Conservation (phyloP, 208 protist species). For the Wallacemonas sp. region DNA sequence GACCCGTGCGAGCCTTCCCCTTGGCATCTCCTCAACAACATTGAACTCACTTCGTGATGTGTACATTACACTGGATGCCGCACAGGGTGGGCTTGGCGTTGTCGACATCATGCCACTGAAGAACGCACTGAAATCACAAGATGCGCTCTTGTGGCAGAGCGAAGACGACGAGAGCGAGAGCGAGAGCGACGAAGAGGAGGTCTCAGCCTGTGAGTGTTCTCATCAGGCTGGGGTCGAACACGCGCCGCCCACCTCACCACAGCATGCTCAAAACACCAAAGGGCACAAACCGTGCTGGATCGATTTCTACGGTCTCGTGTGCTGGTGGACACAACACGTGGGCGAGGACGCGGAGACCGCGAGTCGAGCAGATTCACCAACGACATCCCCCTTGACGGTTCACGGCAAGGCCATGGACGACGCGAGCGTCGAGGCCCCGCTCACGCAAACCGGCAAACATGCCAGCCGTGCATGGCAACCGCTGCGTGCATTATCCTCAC, state of each 20-base stretch:
- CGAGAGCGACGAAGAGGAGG: not conserved
- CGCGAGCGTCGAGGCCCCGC: no score
- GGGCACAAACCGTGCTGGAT: no score
- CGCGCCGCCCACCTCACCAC: not conserved
- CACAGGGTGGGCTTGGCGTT: constrained; percentile 2
- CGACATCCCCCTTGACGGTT: not conserved
- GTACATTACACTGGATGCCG: not conserved
- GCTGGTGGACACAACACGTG: constrained; percentile 7
- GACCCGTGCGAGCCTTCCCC: not conserved
- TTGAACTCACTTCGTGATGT: not conserved
- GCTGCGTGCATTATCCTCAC: not conserved
- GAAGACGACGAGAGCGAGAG: not conserved
- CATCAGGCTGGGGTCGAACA: no score
- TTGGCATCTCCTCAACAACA: not conserved
- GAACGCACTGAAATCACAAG: not conserved
- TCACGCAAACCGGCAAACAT: no score
- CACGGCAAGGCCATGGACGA: not conserved
- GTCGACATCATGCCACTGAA: not conserved
- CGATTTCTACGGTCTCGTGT: not conserved
- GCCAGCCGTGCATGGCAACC: no score
- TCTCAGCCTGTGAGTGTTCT: no score
- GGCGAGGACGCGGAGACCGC: constrained; percentile 1
- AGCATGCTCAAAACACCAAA: no score
- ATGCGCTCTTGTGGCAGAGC: constrained; percentile 6
- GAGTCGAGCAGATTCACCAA: not conserved